Evolutionary conservation across 2,329 filamentous ascomycete species (phyloP).

Genomic region (Monilinia polystroma): DNA sequence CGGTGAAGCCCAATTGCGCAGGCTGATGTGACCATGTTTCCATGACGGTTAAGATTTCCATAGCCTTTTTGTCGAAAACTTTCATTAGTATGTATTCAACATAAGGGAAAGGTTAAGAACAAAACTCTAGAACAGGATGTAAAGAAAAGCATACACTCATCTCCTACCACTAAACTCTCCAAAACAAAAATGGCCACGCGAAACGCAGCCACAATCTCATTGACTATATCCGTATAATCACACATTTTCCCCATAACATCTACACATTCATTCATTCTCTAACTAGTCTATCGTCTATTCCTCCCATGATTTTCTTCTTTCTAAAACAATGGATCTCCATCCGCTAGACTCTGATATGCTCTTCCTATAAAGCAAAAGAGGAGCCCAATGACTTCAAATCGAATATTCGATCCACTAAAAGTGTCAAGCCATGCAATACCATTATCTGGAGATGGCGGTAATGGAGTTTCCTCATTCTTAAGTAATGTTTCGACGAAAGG

Average conservation of each 20-base stretch:
- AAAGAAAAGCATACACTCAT: slow-evolving; percentile 6
- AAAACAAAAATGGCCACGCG: not conserved
- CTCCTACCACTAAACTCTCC: slow-evolving; percentile 4
- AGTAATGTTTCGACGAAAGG: slow-evolving; percentile 30
- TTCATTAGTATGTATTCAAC: not conserved
- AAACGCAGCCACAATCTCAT: slow-evolving; percentile 30
- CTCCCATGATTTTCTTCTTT: slow-evolving; percentile 31
- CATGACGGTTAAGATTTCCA: slow-evolving; percentile 29
- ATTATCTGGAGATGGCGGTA: slow-evolving; percentile 34
- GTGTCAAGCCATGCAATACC: slow-evolving; percentile 36
- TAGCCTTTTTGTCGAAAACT: slow-evolving; percentile 25
- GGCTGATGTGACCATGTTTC: slow-evolving; percentile 33
- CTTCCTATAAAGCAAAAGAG: slow-evolving; percentile 37
- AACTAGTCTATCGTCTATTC: slow-evolving; percentile 35
- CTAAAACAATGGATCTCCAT: slow-evolving; percentile 35
- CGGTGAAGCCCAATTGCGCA: slow-evolving; percentile 36
- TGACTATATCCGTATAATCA: slow-evolving; percentile 19
- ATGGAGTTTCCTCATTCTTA: slow-evolving; percentile 34
- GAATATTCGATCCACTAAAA: slow-evolving; percentile 35
- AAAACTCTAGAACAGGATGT: not conserved
- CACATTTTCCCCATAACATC: slow-evolving; percentile 30
- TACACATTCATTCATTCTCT: slow-evolving; percentile 39
- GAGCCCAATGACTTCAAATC: slow-evolving; percentile 38
- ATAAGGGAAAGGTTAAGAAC: not conserved
- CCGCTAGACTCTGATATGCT: slow-evolving; percentile 32